Conservation (phyloP, 805 yeast species). For the Hanseniaspora lindneri region DNA sequence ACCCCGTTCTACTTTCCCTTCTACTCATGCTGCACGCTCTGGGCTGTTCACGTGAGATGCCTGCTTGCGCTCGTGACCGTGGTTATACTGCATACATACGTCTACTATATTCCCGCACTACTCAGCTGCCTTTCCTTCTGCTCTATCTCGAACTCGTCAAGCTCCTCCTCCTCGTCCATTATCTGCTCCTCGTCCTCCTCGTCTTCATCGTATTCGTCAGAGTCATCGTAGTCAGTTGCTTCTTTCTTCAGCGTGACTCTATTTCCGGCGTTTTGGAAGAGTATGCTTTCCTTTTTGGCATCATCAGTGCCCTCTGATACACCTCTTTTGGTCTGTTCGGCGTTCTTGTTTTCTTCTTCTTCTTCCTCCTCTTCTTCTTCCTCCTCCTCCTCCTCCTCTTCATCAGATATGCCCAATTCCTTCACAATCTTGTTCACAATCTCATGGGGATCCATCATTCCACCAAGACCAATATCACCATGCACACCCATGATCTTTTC, state of each 20-base stretch:
- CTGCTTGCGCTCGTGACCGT: background rate
- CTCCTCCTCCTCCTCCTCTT: slow-evolving; percentile 40
- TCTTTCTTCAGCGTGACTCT: slow-evolving; percentile 34
- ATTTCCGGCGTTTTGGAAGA: slow-evolving; percentile 40
- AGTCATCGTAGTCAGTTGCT: slow-evolving; percentile 25
- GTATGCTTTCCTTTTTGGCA: slow-evolving; percentile 35
- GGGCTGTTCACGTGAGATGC: no score
- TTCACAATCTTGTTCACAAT: slow-evolving; percentile 74
- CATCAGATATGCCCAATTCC: slow-evolving; percentile 54
- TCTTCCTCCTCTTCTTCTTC: slow-evolving; percentile 36
- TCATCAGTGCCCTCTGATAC: slow-evolving; percentile 23
- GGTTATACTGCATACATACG: background rate
- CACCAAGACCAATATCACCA: slow-evolving; percentile 99
- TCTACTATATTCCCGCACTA: slow-evolving; percentile 15
- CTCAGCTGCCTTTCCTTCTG: slow-evolving; percentile 19
- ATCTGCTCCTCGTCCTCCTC: slow-evolving; percentile 15
- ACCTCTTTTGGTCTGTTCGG: slow-evolving; percentile 27
- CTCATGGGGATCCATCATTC: slow-evolving; percentile 96
- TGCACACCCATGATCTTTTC: slow-evolving; percentile 86
- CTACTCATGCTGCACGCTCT: no score
- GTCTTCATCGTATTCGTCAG: slow-evolving; percentile 15
- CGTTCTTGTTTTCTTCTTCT: slow-evolving; percentile 32
- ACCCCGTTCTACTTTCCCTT: no score
- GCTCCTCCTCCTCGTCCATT: slow-evolving; percentile 16
- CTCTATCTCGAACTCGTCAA: slow-evolving; percentile 20